These are phyloP conservation scores for Cadophora malorum DNA, from an alignment of 2,329 filamentous ascomycete genomes.

Conservation along the genomic window DNA sequence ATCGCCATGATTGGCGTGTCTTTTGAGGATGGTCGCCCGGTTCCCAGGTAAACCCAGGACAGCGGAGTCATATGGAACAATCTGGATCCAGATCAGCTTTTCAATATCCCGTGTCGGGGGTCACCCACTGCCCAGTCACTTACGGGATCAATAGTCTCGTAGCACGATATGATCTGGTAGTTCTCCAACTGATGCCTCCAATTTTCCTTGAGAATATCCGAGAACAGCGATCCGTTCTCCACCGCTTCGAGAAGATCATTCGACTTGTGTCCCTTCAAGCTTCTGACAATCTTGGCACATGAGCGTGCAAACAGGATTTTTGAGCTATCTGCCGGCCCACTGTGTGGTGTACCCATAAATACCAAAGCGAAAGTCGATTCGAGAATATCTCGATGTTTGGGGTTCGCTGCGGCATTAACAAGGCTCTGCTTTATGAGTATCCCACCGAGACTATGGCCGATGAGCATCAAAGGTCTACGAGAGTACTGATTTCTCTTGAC, in stretches of 20 bases:
- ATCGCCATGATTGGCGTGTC: background rate
- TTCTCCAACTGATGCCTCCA: conserved; percentile 6
- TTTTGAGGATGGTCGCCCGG: background rate
- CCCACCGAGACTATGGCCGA: background rate
- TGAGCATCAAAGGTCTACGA: background rate
- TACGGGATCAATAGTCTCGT: conserved; percentile 2
- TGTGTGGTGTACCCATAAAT: background rate
- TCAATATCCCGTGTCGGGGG: no score
- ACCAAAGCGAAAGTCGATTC: background rate
- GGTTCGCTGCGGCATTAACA: background rate
- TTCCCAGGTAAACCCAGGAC: background rate
- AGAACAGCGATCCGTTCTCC: background rate
- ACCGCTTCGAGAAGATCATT: background rate
- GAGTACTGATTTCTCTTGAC: background rate
- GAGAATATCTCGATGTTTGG: background rate
- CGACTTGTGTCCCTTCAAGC: background rate
- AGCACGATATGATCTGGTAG: conserved; percentile 6
- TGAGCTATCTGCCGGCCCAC: background rate
- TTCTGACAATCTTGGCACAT: background rate
- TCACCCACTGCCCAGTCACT: no score
- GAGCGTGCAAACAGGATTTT: background rate
- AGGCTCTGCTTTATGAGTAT: background rate
- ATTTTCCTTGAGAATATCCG: background rate
- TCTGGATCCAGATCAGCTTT: background rate
- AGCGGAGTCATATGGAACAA: background rate